Evolutionary conservation across 352 stramenopile species (phyloP).

Genomic region (Globisporangium uncinulatum): DNA sequence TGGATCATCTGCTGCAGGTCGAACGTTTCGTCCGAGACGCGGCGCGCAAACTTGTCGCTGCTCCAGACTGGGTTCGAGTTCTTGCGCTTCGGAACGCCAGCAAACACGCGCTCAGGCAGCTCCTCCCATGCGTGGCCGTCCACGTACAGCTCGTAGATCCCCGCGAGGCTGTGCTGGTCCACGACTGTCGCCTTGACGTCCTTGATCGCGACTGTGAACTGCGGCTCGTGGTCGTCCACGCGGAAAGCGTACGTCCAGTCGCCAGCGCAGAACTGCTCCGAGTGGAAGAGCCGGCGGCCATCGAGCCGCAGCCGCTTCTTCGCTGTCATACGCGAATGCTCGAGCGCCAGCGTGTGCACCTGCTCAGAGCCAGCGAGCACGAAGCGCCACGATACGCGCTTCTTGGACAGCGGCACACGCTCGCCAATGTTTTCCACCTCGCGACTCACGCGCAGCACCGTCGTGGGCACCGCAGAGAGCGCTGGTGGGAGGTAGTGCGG

Average conservation of each 20-base stretch:
- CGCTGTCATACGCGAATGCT: constrained; percentile 75
- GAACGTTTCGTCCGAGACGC: constrained; percentile 46
- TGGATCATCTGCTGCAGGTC: constrained; percentile 36
- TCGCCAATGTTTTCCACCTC: constrained; percentile 83
- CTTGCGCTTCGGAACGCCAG: constrained; percentile 15
- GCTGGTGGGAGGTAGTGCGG: constrained; percentile 3
- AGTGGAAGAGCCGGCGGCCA: constrained; percentile 61
- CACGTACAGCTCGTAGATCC: constrained; percentile 65
- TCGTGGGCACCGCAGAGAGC: not conserved
- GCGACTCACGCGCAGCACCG: constrained; percentile 53
- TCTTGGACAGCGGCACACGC: constrained; percentile 78
- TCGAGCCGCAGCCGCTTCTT: constrained; percentile 84
- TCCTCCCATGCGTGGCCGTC: constrained; percentile 64
- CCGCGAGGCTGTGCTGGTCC: constrained; percentile 58
- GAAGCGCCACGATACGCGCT: constrained; percentile 82
- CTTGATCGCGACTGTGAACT: constrained; percentile 65
- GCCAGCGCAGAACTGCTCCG: constrained; percentile 60
- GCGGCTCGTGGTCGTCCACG: constrained; percentile 26
- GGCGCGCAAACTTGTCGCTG: constrained; percentile 72
- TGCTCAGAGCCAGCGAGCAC: constrained; percentile 66
- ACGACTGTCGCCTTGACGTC: constrained; percentile 71
- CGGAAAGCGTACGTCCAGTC: constrained; percentile 80
- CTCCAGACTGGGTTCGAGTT: constrained; percentile 57
- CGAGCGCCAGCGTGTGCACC: constrained; percentile 80
- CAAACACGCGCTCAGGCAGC: constrained; percentile 48